phyloP scores from a whole-genome alignment of 345 rosid genomes.

The Salix koriyanagi region DNA sequence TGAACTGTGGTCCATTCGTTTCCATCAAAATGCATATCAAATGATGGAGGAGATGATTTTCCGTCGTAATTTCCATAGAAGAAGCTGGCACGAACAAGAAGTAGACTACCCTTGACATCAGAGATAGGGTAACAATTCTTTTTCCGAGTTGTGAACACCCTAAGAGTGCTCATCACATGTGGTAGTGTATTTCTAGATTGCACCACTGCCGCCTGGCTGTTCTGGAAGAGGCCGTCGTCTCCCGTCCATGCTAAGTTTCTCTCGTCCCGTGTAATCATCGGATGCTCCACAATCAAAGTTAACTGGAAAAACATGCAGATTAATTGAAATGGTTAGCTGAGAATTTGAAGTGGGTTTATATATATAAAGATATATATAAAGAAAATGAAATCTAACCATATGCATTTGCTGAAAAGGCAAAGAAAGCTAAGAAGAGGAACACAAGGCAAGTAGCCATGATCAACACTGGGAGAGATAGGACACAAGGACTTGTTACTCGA shows the following conservation, averaged over 20 bases:
- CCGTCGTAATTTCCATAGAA: conserved; percentile 30
- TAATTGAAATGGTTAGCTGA: background rate
- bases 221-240: conserved; percentile 10
- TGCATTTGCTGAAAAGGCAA: conserved; percentile 15
- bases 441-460: conserved; percentile 14
- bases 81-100: conserved; percentile 23
- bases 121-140: conserved; percentile 25
- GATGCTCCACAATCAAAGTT: conserved; percentile 20
- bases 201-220: background rate
- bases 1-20: conserved; percentile 22
- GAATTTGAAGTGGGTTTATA: background rate
- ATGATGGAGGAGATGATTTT: conserved; percentile 18
- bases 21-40: conserved; percentile 25
- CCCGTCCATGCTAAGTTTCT: conserved; percentile 13
- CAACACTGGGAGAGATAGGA: background rate
- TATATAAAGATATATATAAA: background rate
- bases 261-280: conserved; percentile 1
- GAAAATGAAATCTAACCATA: conserved; percentile 12
- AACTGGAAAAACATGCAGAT: background rate
- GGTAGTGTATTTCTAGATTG: background rate
- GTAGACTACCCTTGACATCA: background rate
- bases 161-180: conserved; percentile 18
- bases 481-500: background rate
- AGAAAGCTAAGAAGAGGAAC: conserved; percentile 16
- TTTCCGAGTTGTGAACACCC: conserved; percentile 20